Percentiles rank a stretch among this genome's conserved stretches.
These are phyloP conservation scores for Candida peoriensis DNA, from an alignment of 805 yeast species.

Conservation along the genomic window DNA sequence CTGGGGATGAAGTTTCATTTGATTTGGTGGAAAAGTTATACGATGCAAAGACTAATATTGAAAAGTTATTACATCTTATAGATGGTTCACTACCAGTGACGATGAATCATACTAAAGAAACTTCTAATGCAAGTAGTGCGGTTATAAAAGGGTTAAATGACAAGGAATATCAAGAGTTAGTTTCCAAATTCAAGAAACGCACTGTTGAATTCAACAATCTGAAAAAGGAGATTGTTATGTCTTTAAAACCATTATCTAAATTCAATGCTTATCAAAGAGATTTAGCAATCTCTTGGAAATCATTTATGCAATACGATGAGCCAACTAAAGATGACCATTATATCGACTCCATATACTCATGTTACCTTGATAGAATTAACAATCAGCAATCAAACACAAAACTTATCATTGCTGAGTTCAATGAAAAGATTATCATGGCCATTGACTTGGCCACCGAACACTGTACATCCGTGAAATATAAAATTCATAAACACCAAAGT, in stretches of 20 bases:
- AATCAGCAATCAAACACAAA: slow-evolving; percentile 25
- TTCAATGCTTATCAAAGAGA: slow-evolving; percentile 12
- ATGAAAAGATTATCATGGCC: slow-evolving; percentile 26
- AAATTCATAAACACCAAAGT: slow-evolving; percentile 27
- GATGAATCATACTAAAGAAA: background rate
- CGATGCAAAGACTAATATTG: slow-evolving; percentile 15
- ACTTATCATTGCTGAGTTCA: slow-evolving; percentile 22
- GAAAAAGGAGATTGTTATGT: slow-evolving; percentile 14
- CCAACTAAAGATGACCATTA: slow-evolving; percentile 12
- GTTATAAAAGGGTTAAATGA: slow-evolving; percentile 1
- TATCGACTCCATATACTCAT: slow-evolving; percentile 24
- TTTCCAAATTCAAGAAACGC: slow-evolving; percentile 7
- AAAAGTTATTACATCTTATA: slow-evolving; percentile 10
- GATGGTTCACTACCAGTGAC: background rate
- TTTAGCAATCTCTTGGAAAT: slow-evolving; percentile 25
- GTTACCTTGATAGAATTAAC: slow-evolving; percentile 23
- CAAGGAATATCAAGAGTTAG: slow-evolving; percentile 4
- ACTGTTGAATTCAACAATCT: slow-evolving; percentile 14
- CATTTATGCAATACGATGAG: slow-evolving; percentile 25
- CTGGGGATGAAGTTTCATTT: slow-evolving; percentile 7
- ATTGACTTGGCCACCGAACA: slow-evolving; percentile 19
- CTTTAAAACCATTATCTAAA: slow-evolving; percentile 8
- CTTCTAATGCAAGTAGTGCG: background rate
- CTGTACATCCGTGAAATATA: slow-evolving; percentile 21
- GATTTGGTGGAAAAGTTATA: slow-evolving; percentile 12